A percentile compares a stretch with the other conserved stretches of the same genome.
Evolutionary conservation across 805 yeast species (phyloP).

Genomic region (Spathaspora boniae): DNA sequence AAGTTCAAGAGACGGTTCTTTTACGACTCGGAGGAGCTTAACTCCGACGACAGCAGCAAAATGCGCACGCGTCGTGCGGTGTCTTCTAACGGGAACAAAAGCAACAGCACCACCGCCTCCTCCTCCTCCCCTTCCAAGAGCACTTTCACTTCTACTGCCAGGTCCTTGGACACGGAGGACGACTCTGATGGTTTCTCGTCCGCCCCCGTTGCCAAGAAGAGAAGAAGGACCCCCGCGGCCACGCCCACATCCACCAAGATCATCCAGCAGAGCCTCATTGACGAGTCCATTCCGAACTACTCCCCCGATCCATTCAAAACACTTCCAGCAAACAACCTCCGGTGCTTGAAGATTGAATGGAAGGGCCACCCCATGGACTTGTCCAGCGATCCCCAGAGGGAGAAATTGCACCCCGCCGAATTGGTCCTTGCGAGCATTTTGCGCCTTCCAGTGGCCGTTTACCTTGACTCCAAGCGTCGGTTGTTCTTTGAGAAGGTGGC

Average conservation of each 20-base stretch:
- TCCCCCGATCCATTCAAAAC: constrained; percentile 62
- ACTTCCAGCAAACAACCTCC: constrained; percentile 61
- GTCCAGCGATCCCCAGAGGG: constrained; percentile 66
- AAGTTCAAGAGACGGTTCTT: constrained; percentile 16
- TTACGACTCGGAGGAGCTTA: constrained; percentile 26
- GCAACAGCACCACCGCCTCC: constrained; percentile 18
- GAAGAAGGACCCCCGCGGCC: constrained; percentile 40
- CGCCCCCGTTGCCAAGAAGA: constrained; percentile 17
- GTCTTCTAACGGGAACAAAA: too few relatives aligned
- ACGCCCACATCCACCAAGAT: constrained; percentile 32
- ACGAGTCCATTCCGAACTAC: constrained; percentile 75
- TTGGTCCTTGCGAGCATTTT: constrained; percentile 79
- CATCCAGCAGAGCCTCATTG: constrained; percentile 50
- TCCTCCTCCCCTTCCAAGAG: too few relatives aligned
- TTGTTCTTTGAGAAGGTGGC: constrained; percentile 86
- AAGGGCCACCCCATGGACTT: constrained; percentile 97
- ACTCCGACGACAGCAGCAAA: constrained; percentile 33
- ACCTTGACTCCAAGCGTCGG: constrained; percentile 65
- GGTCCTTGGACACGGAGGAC: constrained; percentile 12
- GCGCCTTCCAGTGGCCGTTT: constrained; percentile 82
- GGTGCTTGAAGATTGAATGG: constrained; percentile 90
- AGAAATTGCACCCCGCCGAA: constrained; percentile 88
- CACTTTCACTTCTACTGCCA: too few relatives aligned
- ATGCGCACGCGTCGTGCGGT: constrained; percentile 59
- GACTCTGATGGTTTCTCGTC: constrained; percentile 2